These are phyloP conservation scores for Geoglossum cookeanum DNA, from an alignment of 2,329 filamentous ascomycete species.

Conservation along the genomic window DNA sequence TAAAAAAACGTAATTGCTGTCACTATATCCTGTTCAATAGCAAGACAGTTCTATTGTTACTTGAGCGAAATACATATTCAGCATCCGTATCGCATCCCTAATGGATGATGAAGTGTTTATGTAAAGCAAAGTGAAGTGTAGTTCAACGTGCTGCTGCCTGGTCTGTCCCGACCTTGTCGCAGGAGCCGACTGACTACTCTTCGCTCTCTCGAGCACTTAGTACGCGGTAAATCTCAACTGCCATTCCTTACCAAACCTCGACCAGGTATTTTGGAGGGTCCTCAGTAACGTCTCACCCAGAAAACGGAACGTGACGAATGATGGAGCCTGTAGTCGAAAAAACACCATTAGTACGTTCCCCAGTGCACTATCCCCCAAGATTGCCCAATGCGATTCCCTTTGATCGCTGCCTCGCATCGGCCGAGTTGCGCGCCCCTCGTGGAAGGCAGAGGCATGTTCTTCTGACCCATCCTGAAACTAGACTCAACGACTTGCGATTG, in stretches of 20 bases:
- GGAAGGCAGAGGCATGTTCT: background rate
- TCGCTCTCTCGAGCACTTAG: background rate
- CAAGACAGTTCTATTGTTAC: background rate
- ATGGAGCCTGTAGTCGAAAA: background rate
- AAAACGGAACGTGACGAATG: background rate
- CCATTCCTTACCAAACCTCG: background rate
- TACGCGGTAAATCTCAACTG: background rate
- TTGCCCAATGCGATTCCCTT: background rate
- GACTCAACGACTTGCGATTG: constrained; percentile 14
- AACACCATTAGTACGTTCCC: background rate
- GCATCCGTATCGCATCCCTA: background rate
- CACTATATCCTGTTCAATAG: background rate
- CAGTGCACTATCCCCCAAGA: background rate
- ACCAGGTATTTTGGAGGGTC: background rate
- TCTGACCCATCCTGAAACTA: constrained; percentile 4
- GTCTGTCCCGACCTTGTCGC: background rate
- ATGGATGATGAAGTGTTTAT: background rate
- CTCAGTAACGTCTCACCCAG: background rate
- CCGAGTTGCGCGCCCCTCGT: background rate
- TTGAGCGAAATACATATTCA: background rate
- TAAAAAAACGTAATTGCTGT: constrained; percentile 13
- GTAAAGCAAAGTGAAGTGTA: background rate
- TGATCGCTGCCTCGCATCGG: background rate
- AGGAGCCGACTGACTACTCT: background rate
- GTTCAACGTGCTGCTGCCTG: background rate